A percentile compares a stretch with the other conserved stretches of the same genome.
These are phyloP conservation scores for Trametes gibbosa DNA, from an alignment of 768 basidiomycete species.

Conservation along the genomic window DNA sequence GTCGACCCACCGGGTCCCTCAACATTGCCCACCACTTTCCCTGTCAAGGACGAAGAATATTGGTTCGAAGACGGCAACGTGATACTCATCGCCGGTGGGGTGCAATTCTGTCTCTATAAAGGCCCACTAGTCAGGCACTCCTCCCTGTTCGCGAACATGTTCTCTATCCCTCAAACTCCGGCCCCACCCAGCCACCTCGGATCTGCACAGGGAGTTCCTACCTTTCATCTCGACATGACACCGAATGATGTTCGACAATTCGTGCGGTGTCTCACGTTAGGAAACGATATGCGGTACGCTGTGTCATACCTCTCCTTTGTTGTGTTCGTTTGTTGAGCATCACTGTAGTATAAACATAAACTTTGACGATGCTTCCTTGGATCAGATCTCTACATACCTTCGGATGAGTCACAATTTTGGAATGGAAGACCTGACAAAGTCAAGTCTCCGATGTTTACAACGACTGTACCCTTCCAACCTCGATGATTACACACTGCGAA, in stretches of 20 bases:
- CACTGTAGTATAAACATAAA: no score
- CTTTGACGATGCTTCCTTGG: background rate
- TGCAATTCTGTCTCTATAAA: slow-evolving; percentile 26
- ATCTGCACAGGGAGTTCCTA: background rate
- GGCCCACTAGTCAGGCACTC: slow-evolving; percentile 25
- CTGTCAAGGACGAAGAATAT: slow-evolving; percentile 15
- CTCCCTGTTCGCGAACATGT: slow-evolving; percentile 22
- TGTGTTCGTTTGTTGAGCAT: background rate
- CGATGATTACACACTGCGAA: background rate
- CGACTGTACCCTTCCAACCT: background rate
- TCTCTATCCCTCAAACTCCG: background rate
- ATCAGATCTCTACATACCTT: background rate
- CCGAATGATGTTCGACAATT: slow-evolving; percentile 1
- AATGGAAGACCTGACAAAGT: no score
- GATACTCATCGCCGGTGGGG: slow-evolving; percentile 24
- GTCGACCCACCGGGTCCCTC: no score
- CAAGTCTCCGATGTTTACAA: background rate
- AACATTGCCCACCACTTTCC: background rate
- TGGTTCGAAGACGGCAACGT: slow-evolving; percentile 31
- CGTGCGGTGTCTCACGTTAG: slow-evolving; percentile 11
- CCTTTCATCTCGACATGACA: background rate
- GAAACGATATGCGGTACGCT: background rate
- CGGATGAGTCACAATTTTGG: no score
- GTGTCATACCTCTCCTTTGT: background rate
- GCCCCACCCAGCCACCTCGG: background rate